These are phyloP conservation scores for Thermochaetoides thermophila DNA, from an alignment of 495 filamentous ascomycete species.

Conservation along the genomic window DNA sequence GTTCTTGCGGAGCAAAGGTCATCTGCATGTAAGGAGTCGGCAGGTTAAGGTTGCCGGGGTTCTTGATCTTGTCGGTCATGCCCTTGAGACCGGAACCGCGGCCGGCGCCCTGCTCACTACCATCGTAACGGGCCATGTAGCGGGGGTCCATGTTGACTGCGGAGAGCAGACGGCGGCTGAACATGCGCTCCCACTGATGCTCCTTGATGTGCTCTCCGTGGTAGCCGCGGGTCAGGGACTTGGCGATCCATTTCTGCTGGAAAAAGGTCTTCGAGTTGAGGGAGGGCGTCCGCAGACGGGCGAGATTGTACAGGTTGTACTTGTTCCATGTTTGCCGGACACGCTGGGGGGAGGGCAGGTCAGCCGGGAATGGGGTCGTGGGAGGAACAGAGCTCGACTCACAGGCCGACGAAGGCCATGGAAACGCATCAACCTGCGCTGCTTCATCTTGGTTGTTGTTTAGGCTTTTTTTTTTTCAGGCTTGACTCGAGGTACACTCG, in stretches of 20 bases:
- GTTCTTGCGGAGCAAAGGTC: conserved; percentile 80
- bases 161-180: conserved; percentile 56
- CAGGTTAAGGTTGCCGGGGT: not conserved
- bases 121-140: conserved; percentile 64
- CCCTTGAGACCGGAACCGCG: conserved; percentile 50
- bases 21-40: conserved; percentile 82
- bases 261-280: conserved; percentile 55
- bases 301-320: conserved; percentile 86
- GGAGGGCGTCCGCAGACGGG: conserved; percentile 19
- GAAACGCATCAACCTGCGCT: conserved; percentile 36
- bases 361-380: conserved; percentile 10
- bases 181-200: conserved; percentile 83
- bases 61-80: not conserved
- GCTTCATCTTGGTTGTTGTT: conserved; percentile 32
- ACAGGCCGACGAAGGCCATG: conserved; percentile 50
- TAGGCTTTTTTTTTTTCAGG: not conserved
- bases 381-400: conserved; percentile 14
- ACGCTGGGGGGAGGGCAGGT: conserved; percentile 41
- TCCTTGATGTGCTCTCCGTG: conserved; percentile 91
- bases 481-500: no score
- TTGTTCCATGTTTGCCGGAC: conserved; percentile 95
- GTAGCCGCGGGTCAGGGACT: conserved; percentile 67
- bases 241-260: conserved; percentile 95
- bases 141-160: conserved; percentile 71
- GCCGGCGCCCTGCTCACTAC: conserved; percentile 64